A percentile compares a stretch with the other conserved stretches of the same genome.
These are phyloP conservation scores for Chloris gayana DNA, from an alignment of 176 grass and related monocot genomes.

Conservation along the genomic window DNA sequence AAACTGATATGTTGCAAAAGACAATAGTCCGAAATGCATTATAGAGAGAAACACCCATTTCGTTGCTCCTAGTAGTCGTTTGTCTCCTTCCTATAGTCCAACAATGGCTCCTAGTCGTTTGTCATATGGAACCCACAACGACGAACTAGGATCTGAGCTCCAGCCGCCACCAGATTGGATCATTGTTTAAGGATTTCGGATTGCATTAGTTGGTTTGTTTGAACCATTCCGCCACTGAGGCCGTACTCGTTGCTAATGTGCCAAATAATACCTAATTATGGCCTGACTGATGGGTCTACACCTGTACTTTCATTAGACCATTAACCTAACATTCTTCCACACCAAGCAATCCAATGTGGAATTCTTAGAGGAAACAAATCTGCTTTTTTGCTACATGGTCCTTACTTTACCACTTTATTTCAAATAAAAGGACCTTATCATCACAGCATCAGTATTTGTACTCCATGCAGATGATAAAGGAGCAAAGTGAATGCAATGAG, in stretches of 20 bases:
- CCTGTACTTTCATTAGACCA: conserved; percentile 38
- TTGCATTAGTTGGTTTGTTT: conserved; percentile 32
- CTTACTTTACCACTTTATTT: conserved; percentile 5
- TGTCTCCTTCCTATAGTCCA: background rate
- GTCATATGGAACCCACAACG: conserved; percentile 24
- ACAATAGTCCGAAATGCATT: background rate
- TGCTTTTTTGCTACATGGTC: background rate
- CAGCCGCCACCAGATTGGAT: conserved; percentile 46
- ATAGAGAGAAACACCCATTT: background rate
- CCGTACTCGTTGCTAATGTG: conserved; percentile 40
- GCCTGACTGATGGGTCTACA: conserved; percentile 28
- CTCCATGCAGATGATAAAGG: conserved; percentile 27
- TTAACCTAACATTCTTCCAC: conserved; percentile 50
- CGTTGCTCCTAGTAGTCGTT: conserved; percentile 15
- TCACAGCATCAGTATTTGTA: background rate
- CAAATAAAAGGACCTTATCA: background rate
- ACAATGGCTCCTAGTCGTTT: background rate
- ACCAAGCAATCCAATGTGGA: conserved; percentile 46
- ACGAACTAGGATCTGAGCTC: conserved; percentile 16
- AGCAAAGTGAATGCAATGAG: background rate
- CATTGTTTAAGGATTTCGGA: background rate
- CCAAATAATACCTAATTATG: conserved; percentile 29
- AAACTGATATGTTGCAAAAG: background rate
- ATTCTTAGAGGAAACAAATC: background rate
- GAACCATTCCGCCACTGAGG: background rate